Conservation (phyloP, 495 filamentous ascomycete species). For the Xylaria intraflava region DNA sequence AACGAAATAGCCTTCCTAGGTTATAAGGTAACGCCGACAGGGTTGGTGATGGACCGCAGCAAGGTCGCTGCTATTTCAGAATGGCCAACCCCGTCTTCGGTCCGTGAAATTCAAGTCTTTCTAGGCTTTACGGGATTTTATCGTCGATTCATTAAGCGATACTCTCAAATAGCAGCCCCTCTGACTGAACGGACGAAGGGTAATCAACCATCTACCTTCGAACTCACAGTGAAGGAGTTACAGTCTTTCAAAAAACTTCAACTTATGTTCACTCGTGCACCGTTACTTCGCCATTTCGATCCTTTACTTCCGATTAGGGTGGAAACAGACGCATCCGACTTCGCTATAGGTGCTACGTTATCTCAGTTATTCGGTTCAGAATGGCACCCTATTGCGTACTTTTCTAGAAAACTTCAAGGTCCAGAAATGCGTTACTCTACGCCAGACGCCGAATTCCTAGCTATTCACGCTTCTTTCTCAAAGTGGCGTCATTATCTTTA, state of each 20-base stretch:
- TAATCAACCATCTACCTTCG: neutral
- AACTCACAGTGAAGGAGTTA: neutral
- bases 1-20: neutral
- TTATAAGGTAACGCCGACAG: neutral
- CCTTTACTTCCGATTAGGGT: conserved; percentile 8
- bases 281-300: conserved; percentile 15
- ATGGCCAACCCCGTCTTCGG: neutral
- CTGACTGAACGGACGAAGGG: neutral
- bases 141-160: neutral
- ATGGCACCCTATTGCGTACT: conserved; percentile 18
- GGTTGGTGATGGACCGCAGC: neutral
- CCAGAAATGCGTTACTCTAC: conserved; percentile 17
- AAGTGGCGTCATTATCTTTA: conserved; percentile 16
- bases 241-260: neutral
- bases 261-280: conserved; percentile 5
- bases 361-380: conserved; percentile 1
- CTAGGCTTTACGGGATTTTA: neutral
- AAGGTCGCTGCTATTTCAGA: neutral
- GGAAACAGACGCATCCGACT: conserved; percentile 25
- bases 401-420: conserved; percentile 14
- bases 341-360: conserved; percentile 13
- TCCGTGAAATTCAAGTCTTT: neutral
- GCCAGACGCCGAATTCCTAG: conserved; percentile 22
- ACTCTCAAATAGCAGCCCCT: neutral
- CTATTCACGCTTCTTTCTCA: conserved; percentile 19